Conservation (phyloP, 106 monocot species). For the Apostasia ramifera region DNA sequence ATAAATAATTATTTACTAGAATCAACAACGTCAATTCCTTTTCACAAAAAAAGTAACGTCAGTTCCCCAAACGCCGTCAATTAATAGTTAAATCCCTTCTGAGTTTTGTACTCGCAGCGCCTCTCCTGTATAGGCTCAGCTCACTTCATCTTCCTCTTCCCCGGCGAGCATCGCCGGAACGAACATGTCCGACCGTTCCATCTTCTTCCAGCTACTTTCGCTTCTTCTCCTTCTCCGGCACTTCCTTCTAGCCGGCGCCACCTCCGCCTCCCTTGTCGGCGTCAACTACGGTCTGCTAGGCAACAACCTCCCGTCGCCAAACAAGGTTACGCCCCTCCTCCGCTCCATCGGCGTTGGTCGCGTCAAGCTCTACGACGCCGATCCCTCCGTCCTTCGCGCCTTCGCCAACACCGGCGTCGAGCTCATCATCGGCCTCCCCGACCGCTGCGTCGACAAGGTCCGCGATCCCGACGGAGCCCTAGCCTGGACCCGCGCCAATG, state of each 20-base stretch:
- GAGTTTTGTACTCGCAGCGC: too few species aligned
- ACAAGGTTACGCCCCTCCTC: conserved; percentile 18
- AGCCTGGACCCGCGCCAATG: conserved; percentile 16
- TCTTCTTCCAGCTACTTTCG: neutral
- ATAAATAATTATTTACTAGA: too few species aligned
- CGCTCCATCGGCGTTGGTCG: conserved; percentile 22
- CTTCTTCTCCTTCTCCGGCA: neutral
- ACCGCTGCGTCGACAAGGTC: conserved; percentile 18
- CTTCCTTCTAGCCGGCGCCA: neutral
- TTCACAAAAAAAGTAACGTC: too few species aligned
- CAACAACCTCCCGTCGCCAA: conserved; percentile 19
- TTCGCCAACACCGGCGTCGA: conserved; percentile 25
- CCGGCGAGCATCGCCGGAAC: neutral
- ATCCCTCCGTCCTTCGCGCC: conserved; percentile 21
- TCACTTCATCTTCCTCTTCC: neutral
- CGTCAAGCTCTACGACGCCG: conserved; percentile 22
- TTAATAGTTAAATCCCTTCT: too few species aligned
- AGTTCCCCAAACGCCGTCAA: too few species aligned
- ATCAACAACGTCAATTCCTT: too few species aligned
- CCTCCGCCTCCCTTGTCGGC: conserved; percentile 23
- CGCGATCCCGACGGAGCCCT: conserved; percentile 13
- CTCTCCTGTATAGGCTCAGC: too few species aligned
- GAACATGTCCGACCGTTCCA: neutral
- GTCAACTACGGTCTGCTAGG: conserved; percentile 26
- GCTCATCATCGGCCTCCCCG: conserved; percentile 25